Base-by-base conservation (phyloP, 345 rosid genomes). In the Aethionema arabicum region DNA sequence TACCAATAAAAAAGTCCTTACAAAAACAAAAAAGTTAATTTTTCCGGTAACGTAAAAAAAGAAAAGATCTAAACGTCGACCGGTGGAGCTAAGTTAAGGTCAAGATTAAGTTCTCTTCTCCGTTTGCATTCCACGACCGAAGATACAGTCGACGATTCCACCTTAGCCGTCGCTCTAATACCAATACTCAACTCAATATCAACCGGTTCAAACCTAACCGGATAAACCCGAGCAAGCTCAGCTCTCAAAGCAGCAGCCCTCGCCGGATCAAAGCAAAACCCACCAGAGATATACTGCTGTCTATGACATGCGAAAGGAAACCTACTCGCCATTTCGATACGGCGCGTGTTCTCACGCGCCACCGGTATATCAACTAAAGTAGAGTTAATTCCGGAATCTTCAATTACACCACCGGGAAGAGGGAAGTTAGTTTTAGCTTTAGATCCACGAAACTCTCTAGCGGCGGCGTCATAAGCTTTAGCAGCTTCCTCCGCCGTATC, bases 401-500 rank as follows among this genome's bases (percentile, higher is more conserved):
- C 14, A 21, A 8, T 11, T 9, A 56, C 49, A 12, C 78, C 79
- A 9, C 35, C 58, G 5, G 72, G 72, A 0, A 50, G 40, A n/a
- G 90, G 79, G 50, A 88, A 88, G 65, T 88, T 88, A 6, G 84
- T 83, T 57, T 81, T 87, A 0, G 95, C 85, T 73, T 83, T 87
- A 4, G 76, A 35, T 4, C 89, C 95, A 3, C 89, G 87, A 53
- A 81, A 83, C 54, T 79, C 76, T 48, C 81, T 74, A 11, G 96
- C 90, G 32, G 85, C 91, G 13, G 69, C 11, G 12, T 88, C 90
- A 35, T 88, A 88, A 7, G 87, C 85, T 36, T 59, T 74, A 14
- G 95, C 86, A 0, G 91, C 95, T 61, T 85, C 87, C 65, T 80
- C 89, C 0, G 84, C 87, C 12, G 89, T 83, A 21, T 87, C 82